A percentile compares a stretch with the other conserved stretches of the same genome.
phyloP scores from a whole-genome alignment of 495 filamentous ascomycete genomes.

The Xylaria flabelliformis region DNA sequence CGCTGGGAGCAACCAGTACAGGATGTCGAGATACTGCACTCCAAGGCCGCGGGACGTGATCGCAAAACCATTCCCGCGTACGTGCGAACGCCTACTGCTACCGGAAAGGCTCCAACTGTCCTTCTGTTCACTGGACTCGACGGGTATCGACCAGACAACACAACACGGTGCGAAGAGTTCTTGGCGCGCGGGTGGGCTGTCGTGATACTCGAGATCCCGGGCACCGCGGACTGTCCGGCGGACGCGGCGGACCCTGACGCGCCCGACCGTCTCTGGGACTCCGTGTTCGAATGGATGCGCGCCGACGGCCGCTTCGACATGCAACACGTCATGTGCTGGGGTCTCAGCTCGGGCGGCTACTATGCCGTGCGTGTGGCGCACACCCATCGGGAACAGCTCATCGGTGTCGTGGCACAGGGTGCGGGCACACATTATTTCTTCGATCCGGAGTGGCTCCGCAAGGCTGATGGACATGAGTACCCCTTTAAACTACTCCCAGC shows the following conservation, averaged over 20 bases:
- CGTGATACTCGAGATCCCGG: constrained; percentile 76
- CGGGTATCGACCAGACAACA: constrained; percentile 80
- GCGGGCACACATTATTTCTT: constrained; percentile 77
- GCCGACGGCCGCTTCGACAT: constrained; percentile 65
- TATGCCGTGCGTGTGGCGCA: constrained; percentile 77
- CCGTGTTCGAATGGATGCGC: constrained; percentile 70
- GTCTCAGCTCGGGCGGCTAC: constrained; percentile 76
- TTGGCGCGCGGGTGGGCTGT: constrained; percentile 63
- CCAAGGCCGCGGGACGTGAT: constrained; percentile 54
- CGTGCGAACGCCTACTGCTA: constrained; percentile 59
- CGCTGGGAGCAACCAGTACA: constrained; percentile 61
- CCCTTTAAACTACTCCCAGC: constrained; percentile 72
- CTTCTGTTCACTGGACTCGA: constrained; percentile 79
- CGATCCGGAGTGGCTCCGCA: constrained; percentile 66
- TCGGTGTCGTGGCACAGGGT: constrained; percentile 71
- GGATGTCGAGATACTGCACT: constrained; percentile 69
- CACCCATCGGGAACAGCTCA: constrained; percentile 66
- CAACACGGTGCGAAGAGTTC: constrained; percentile 71
- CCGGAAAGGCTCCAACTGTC: constrained; percentile 58
- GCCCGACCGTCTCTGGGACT: constrained; percentile 66
- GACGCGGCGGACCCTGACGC: constrained; percentile 56
- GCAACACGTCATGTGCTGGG: constrained; percentile 70
- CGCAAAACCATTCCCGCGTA: constrained; percentile 68
- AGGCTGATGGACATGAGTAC: constrained; percentile 77
- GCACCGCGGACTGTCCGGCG: constrained; percentile 79